Percentiles rank a stretch among this genome's conserved stretches.
Conservation (phyloP, 2,329 filamentous ascomycete species). For the Blastomyces percursus region DNA sequence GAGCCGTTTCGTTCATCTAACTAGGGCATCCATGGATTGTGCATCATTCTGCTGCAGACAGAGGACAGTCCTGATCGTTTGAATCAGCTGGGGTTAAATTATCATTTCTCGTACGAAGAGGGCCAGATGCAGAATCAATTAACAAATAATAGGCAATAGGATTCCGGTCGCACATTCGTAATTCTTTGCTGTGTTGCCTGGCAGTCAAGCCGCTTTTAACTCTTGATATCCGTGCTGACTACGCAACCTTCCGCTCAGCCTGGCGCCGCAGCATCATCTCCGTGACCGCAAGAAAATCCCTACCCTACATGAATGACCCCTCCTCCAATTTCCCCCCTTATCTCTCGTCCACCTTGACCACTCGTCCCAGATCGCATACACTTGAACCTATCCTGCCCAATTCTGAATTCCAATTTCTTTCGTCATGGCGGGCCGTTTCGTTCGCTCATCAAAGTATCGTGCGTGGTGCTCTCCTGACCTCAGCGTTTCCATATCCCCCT, state of each 20-base stretch:
- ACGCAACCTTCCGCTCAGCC: neutral
- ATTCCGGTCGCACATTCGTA: neutral
- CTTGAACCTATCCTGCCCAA: neutral
- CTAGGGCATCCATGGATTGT: too few relatives aligned
- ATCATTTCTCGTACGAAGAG: too few relatives aligned
- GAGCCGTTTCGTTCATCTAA: neutral
- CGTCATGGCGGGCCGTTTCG: slow-evolving; percentile 59
- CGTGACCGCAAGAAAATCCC: too few relatives aligned
- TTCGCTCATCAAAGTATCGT: slow-evolving; percentile 65
- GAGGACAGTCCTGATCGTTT: too few relatives aligned
- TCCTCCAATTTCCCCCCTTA: neutral
- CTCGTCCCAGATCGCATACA: neutral
- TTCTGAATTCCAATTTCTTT: neutral
- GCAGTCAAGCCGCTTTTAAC: neutral
- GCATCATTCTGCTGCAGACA: too few relatives aligned
- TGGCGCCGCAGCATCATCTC: neutral
- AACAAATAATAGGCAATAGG: neutral
- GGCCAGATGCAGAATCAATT: neutral
- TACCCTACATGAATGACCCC: too few relatives aligned
- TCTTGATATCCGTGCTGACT: neutral
- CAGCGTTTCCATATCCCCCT: slow-evolving; percentile 10
- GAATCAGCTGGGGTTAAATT: too few relatives aligned
- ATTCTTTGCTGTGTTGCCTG: neutral
- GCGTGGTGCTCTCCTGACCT: slow-evolving; percentile 10
- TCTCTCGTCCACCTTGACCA: neutral